These are phyloP conservation scores for Zasmidium cellare DNA, from an alignment of 2,329 filamentous ascomycete species.

Conservation along the genomic window DNA sequence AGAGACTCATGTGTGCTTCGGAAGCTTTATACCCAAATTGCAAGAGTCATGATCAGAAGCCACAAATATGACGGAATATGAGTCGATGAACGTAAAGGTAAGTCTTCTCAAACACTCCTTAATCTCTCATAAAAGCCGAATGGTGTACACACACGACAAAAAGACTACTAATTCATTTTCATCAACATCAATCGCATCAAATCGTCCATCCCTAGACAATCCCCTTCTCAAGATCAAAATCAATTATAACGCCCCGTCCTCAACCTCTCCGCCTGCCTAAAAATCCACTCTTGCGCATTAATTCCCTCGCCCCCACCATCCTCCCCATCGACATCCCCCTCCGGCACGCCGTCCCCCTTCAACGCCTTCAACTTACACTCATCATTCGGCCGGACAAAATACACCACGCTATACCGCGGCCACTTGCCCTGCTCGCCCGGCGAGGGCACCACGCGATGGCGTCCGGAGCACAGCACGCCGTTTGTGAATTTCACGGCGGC, in stretches of 20 bases:
- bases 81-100: background rate
- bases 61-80: background rate
- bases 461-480: conserved; percentile 42
- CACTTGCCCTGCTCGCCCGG: conserved; percentile 49
- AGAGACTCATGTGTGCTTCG: background rate
- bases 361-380: conserved; percentile 45
- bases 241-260: conserved; percentile 3
- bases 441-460: conserved; percentile 53
- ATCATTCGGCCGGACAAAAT: conserved; percentile 56
- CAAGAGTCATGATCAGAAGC: background rate
- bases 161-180: background rate
- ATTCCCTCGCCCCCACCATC: conserved; percentile 35
- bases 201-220: background rate
- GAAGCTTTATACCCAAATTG: background rate
- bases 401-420: conserved; percentile 55
- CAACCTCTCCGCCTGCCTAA: conserved; percentile 40
- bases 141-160: background rate
- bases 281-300: conserved; percentile 44
- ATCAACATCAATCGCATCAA: background rate
- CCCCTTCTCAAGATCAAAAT: no score
- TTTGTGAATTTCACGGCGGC: conserved; percentile 48
- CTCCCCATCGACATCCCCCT: conserved; percentile 29
- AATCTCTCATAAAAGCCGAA: background rate
- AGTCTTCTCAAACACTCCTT: background rate
- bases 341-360: conserved; percentile 31